Conservation (phyloP, 345 rosid species). For the Brassica cretica region DNA sequence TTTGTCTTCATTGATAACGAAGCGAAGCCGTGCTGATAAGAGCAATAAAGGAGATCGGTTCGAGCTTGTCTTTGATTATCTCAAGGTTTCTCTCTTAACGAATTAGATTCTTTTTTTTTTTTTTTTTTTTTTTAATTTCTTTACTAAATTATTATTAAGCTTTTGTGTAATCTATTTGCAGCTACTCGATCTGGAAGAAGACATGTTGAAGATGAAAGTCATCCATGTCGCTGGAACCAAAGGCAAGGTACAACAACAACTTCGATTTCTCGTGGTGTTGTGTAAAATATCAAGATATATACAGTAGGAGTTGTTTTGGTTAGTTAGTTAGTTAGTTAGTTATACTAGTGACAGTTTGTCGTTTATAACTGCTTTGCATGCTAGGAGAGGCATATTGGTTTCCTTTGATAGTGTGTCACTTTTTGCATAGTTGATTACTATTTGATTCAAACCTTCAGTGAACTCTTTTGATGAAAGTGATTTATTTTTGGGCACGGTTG, state of each 20-base stretch:
- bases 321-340: neutral
- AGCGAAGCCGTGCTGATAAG: constrained; percentile 86
- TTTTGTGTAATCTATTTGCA: constrained; percentile 25
- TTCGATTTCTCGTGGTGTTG: neutral
- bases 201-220: constrained; percentile 72
- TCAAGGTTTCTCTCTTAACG: constrained; percentile 51
- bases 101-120: neutral
- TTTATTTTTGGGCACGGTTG: neutral
- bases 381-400: neutral
- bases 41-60: constrained; percentile 81
- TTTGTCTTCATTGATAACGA: constrained; percentile 79
- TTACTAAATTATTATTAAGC: neutral
- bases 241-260: constrained; percentile 66
- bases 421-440: neutral
- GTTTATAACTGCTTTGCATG: constrained; percentile 9
- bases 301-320: constrained; percentile 2
- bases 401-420: constrained; percentile 3
- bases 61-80: constrained; percentile 80
- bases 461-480: neutral
- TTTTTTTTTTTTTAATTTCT: neutral
- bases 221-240: constrained; percentile 98
- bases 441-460: too few relatives aligned
- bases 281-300: neutral
- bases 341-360: constrained; percentile 21
- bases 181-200: constrained; percentile 83